These are phyloP conservation scores for Termitomyces titanicus DNA, from an alignment of 768 basidiomycete genomes.

Conservation along the genomic window DNA sequence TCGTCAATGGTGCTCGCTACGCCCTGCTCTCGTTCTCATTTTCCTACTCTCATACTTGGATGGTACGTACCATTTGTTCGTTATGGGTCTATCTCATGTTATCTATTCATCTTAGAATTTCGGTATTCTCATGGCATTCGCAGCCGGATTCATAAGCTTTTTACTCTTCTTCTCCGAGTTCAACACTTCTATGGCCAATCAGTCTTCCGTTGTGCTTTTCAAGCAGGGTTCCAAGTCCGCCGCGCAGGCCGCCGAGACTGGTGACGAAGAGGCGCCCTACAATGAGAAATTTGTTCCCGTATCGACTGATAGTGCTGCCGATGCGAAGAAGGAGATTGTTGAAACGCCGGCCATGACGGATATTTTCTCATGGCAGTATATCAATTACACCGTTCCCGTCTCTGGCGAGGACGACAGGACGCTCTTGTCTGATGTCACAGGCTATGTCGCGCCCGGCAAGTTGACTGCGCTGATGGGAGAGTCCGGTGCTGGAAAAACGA, in stretches of 20 bases:
- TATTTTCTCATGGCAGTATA: constrained; percentile 67
- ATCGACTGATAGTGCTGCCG: constrained; percentile 10
- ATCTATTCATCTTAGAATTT: constrained; percentile 39
- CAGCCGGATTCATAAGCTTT: constrained; percentile 45
- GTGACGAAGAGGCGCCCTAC: constrained; percentile 30
- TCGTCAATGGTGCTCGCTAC: constrained; percentile 58
- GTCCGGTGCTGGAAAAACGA: constrained; percentile 36
- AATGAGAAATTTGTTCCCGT: constrained; percentile 23
- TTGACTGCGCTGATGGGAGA: constrained; percentile 65
- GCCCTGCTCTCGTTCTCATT: constrained; percentile 47
- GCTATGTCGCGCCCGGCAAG: constrained; percentile 73
- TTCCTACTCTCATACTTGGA: constrained; percentile 22
- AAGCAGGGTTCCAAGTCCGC: constrained; percentile 45
- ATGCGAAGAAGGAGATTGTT: constrained; percentile 28
- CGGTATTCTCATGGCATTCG: constrained; percentile 70
- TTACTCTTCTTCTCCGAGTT: constrained; percentile 61
- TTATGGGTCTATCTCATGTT: neutral
- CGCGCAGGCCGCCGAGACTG: constrained; percentile 22
- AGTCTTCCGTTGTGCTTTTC: constrained; percentile 51
- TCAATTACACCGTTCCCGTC: constrained; percentile 57
- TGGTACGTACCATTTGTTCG: constrained; percentile 9
- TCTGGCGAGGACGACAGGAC: constrained; percentile 36
- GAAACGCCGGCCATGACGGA: constrained; percentile 33
- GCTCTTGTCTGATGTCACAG: constrained; percentile 70
- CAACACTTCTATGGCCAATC: constrained; percentile 36